These are phyloP conservation scores for Gyromitra esculenta DNA, from an alignment of 2,329 filamentous ascomycete genomes.

Conservation along the genomic window DNA sequence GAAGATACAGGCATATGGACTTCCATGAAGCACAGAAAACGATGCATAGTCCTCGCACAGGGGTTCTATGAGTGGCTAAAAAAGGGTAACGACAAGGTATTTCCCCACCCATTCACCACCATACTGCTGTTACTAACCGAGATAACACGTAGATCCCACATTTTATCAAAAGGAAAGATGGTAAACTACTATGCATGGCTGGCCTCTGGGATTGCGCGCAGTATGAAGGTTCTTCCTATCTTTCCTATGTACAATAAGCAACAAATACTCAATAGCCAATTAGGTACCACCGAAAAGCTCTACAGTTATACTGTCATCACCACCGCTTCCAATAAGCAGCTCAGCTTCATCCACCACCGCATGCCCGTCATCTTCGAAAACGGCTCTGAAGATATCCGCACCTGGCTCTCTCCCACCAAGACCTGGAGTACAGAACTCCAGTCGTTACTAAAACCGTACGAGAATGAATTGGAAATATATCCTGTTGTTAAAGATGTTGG, in stretches of 20 bases:
- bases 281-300: conserved; percentile 16
- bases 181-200: conserved; percentile 84
- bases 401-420: conserved; percentile 73
- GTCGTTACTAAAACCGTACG: conserved; percentile 78
- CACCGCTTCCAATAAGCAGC: conserved; percentile 81
- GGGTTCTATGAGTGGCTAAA: conserved; percentile 98
- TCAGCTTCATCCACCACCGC: conserved; percentile 88
- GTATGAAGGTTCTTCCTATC: conserved; percentile 71
- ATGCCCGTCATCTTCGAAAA: conserved; percentile 94
- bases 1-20: conserved; percentile 87
- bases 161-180: conserved; percentile 83
- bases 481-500: conserved; percentile 88
- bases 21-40: conserved; percentile 86
- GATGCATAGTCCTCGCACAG: conserved; percentile 86
- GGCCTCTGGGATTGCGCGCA: conserved; percentile 90
- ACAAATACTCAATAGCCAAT: neutral
- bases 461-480: conserved; percentile 83
- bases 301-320: conserved; percentile 97
- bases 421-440: conserved; percentile 85
- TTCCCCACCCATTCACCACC: neutral
- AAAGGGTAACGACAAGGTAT: conserved; percentile 76
- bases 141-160: conserved; percentile 69
- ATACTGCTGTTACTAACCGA: neutral
- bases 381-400: conserved; percentile 76
- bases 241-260: neutral